A percentile compares a stretch with the other conserved stretches of the same genome.
These are phyloP conservation scores for Lichtheimia ramosa DNA, from an alignment of 371 early-diverging fungal genomes.

Conservation along the genomic window DNA sequence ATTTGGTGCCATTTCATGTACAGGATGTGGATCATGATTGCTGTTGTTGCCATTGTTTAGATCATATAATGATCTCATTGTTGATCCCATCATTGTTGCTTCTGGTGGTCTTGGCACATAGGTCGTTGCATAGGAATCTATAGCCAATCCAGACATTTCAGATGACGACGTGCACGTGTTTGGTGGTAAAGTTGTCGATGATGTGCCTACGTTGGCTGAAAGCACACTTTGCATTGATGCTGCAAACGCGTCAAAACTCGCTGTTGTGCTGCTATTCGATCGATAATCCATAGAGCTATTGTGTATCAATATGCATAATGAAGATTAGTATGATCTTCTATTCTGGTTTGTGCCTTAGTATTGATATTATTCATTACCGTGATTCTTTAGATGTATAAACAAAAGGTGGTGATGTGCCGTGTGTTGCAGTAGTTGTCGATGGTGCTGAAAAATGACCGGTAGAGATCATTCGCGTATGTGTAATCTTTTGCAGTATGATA, in stretches of 20 bases:
- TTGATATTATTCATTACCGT: not conserved
- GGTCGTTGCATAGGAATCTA: too few species aligned
- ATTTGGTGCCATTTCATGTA: too few species aligned
- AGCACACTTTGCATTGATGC: constrained; percentile 1
- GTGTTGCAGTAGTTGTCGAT: not conserved
- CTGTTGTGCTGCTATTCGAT: constrained; percentile 2
- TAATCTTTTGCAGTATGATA: not conserved
- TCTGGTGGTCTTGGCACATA: too few species aligned
- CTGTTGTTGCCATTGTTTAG: too few species aligned
- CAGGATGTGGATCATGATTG: too few species aligned
- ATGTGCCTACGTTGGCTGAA: not conserved
- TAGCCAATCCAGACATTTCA: too few species aligned
- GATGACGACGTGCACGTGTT: too few species aligned
- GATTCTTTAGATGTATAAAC: not conserved
- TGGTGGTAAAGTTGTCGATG: too few species aligned
- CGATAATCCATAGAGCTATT: constrained; percentile 4
- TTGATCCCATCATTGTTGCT: too few species aligned
- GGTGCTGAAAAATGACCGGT: not conserved
- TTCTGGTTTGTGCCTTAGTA: not conserved
- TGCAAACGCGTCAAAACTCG: constrained; percentile 6
- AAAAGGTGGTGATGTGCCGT: constrained; percentile 2
- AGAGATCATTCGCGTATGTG: constrained; percentile 7
- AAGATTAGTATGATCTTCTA: not conserved
- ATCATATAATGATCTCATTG: too few species aligned
- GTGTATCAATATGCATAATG: not conserved